These are phyloP conservation scores for Sisymbrium altissimum DNA, from an alignment of 345 rosid genomes.

Conservation along the genomic window DNA sequence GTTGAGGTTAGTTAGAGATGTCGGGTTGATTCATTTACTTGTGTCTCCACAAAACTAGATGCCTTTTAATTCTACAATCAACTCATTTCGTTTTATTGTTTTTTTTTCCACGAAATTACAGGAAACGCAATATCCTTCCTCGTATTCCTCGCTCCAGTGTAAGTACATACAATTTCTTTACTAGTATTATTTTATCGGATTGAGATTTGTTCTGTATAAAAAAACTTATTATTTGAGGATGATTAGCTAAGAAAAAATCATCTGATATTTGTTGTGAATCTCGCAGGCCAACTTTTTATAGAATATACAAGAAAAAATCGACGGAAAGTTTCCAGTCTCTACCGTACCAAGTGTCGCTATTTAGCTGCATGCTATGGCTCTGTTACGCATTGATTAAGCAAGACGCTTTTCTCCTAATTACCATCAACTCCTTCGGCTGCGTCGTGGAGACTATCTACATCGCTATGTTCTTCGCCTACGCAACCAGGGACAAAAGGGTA, in stretches of 20 bases:
- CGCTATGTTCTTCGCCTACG: slow-evolving; percentile 54
- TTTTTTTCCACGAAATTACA: slow-evolving; percentile 22
- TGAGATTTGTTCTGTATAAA: not conserved
- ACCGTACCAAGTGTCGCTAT: slow-evolving; percentile 81
- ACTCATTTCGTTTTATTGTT: not conserved
- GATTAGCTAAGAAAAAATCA: not conserved
- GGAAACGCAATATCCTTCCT: slow-evolving; percentile 72
- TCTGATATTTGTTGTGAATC: not conserved
- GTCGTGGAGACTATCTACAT: slow-evolving; percentile 66
- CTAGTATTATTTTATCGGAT: not conserved
- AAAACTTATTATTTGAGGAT: not conserved
- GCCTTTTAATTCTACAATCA: slow-evolving; percentile 8
- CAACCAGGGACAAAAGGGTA: slow-evolving; percentile 54
- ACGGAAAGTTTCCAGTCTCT: slow-evolving; percentile 76
- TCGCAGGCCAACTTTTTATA: slow-evolving; percentile 72
- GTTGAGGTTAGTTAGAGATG: slow-evolving; percentile 21
- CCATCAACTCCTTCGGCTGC: slow-evolving; percentile 85
- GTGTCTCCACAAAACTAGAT: slow-evolving; percentile 1
- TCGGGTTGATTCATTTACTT: not conserved
- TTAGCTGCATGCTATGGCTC: slow-evolving; percentile 93
- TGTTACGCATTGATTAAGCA: slow-evolving; percentile 67
- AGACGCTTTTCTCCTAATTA: slow-evolving; percentile 63
- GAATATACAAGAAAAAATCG: slow-evolving; percentile 65
- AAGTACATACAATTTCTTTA: slow-evolving; percentile 5
- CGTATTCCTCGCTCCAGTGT: slow-evolving; percentile 87